phyloP scores from a whole-genome alignment of 352 stramenopile species.

The Globisporangium okanoganense region DNA sequence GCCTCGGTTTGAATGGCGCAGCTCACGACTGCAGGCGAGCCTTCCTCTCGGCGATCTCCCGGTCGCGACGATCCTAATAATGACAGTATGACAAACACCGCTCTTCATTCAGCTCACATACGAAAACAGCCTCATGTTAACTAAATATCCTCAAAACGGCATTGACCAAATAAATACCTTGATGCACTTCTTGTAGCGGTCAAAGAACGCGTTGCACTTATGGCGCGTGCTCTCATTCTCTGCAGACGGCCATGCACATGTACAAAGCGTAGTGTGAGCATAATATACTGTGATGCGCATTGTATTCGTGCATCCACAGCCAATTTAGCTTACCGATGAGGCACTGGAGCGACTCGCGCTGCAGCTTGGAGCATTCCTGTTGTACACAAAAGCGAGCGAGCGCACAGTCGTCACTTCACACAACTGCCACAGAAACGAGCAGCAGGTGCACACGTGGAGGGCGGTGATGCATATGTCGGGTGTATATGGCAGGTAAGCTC shows the following conservation, averaged over 20 bases:
- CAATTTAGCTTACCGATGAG: conserved; percentile 32
- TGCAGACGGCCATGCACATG: conserved; percentile 14
- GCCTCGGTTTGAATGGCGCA: neutral
- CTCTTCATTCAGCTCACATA: neutral
- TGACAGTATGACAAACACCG: neutral
- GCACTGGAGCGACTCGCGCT: conserved; percentile 68
- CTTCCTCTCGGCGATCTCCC: conserved; percentile 29
- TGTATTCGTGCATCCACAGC: too few relatives aligned
- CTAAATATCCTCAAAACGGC: too few relatives aligned
- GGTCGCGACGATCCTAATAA: conserved; percentile 32
- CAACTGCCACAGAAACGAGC: neutral
- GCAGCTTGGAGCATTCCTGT: conserved; percentile 64
- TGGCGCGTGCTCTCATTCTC: conserved; percentile 48
- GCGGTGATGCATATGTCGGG: neutral
- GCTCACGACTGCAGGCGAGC: conserved; percentile 19
- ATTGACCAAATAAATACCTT: too few relatives aligned
- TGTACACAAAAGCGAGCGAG: conserved; percentile 1
- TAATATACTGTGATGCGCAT: neutral
- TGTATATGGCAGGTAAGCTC: neutral
- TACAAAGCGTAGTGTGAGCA: neutral
- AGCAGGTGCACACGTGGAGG: neutral
- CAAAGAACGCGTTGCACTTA: conserved; percentile 52
- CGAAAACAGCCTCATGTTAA: neutral
- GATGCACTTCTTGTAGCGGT: conserved; percentile 62
- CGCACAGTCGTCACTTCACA: neutral